A percentile compares a stretch with the other conserved stretches of the same genome.
These are phyloP conservation scores for Colletotrichum ledebouriae DNA, from an alignment of 2,329 filamentous ascomycete species.

Conservation along the genomic window DNA sequence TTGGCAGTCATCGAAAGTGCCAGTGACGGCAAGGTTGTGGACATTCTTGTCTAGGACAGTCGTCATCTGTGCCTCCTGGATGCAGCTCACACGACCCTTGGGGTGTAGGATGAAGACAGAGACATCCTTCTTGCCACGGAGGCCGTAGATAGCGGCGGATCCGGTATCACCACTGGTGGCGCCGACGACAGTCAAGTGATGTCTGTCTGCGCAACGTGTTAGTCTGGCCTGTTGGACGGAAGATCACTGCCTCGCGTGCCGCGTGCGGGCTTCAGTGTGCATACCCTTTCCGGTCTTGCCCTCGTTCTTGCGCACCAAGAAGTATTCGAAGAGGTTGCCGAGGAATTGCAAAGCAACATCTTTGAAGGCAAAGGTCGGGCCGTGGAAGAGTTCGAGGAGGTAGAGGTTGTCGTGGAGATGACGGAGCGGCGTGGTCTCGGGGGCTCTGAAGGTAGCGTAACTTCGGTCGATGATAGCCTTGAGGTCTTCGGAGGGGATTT, in stretches of 20 bases:
- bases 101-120: conserved; percentile 96
- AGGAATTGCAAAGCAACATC: conserved; percentile 92
- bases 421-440: conserved; percentile 83
- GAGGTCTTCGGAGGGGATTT: conserved; percentile 86
- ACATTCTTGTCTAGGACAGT: conserved; percentile 92
- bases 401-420: conserved; percentile 85
- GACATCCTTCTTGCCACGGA: conserved; percentile 96
- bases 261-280: conserved; percentile 33
- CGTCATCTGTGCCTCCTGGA: conserved; percentile 98
- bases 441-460: conserved; percentile 88
- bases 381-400: conserved; percentile 95
- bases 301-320: conserved; percentile 79
- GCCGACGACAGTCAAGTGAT: conserved; percentile 88
- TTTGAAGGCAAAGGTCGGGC: conserved; percentile 95
- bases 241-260: background rate
- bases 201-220: conserved; percentile 65
- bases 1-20: conserved; percentile 97
- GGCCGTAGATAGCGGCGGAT: conserved; percentile 94
- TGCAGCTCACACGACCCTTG: conserved; percentile 88
- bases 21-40: conserved; percentile 89
- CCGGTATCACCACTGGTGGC: conserved; percentile 92
- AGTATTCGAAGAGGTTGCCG: conserved; percentile 96
- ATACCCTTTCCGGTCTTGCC: conserved; percentile 72
- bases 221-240: conserved; percentile 35
- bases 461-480: conserved; percentile 86